Base-by-base conservation (phyloP, 306 rosid genomes). In the Vigna hirtella region DNA sequence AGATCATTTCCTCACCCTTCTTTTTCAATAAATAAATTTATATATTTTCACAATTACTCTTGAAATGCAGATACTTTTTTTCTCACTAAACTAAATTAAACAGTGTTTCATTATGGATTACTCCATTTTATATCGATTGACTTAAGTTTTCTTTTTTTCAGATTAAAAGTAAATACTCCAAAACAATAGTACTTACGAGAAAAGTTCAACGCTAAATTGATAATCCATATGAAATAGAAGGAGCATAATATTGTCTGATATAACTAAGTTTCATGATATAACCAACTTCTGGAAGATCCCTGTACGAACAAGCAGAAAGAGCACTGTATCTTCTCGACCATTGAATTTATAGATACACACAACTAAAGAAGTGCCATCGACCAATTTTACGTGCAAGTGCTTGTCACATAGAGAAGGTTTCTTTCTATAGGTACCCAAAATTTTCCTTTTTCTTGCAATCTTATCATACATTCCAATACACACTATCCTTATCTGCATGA, bases 401-500 rank as follows among this genome's bases (percentile, higher is more conserved):
- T 63, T 56, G 51, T 51, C 50, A 68, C 36, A 59, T 13, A 56
- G 6, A 28, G 1, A 47, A 68, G 72, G 51, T 43, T 66, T 43
- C 72, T 22, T 17, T 22, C 18, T 53, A 55, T 11, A 70, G 47
- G 34, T 17, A 4, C 28, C 13, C 4, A 51, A 51, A 52, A 61
- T 15, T 32, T 55, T 43, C 49, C 15, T 63, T 48, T 65, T 56
- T 55, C 51, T 47, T 45, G 70, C 66, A 52, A 70, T 67, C 51
- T 72, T 63, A 45, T 79, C 68, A 18, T 77, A 56, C 45, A 69
- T 72, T 73, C 43, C 38, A 63, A 4, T 65, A 62, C 63, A 64
- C 47, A 28, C 17, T 50, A 24, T 53, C 47, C 73, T 24, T 67
- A 30, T 52, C 68, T 83, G 69, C 52, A 62, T 82, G 79, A 82